These are phyloP conservation scores for Microascus cirrosus DNA, from an alignment of 2,329 filamentous ascomycete genomes.

Conservation along the genomic window DNA sequence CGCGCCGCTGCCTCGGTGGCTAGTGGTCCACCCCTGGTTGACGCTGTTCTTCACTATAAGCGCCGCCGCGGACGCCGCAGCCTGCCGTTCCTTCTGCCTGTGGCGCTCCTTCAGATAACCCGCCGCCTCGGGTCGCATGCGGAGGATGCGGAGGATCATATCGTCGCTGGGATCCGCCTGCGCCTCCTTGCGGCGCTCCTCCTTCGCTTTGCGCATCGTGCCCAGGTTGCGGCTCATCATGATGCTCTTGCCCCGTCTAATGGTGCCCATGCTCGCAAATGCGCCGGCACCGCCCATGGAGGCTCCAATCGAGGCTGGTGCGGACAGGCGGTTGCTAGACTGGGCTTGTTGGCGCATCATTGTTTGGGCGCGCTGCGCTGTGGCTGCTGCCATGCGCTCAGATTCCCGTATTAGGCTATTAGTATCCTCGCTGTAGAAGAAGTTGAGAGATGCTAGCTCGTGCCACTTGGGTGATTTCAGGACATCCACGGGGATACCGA, in stretches of 20 bases:
- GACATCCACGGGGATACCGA: slow-evolving; percentile 82
- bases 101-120: slow-evolving; percentile 82
- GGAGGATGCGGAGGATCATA: slow-evolving; percentile 89
- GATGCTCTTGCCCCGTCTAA: slow-evolving; percentile 63
- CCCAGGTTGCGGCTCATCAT: slow-evolving; percentile 91
- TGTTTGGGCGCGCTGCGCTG: slow-evolving; percentile 61
- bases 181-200: slow-evolving; percentile 88
- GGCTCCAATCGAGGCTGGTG: slow-evolving; percentile 39
- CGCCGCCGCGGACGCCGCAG: slow-evolving; percentile 80
- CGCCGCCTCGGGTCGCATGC: slow-evolving; percentile 87
- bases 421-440: slow-evolving; percentile 94
- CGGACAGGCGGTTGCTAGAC: slow-evolving; percentile 56
- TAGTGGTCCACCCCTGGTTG: slow-evolving; percentile 39
- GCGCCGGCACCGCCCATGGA: slow-evolving; percentile 19
- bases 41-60: slow-evolving; percentile 92
- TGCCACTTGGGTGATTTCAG: slow-evolving; percentile 97
- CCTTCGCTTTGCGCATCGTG: slow-evolving; percentile 91
- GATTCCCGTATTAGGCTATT: slow-evolving; percentile 90
- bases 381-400: slow-evolving; percentile 87
- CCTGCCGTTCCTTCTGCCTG: slow-evolving; percentile 86
- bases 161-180: slow-evolving; percentile 96
- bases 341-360: slow-evolving; percentile 40
- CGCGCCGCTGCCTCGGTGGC: slow-evolving; percentile 12
- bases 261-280: slow-evolving; percentile 59
- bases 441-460: slow-evolving; percentile 90